Evolutionary conservation across 768 basidiomycete species (phyloP).

Genomic region (Tephrocybe sp.): DNA sequence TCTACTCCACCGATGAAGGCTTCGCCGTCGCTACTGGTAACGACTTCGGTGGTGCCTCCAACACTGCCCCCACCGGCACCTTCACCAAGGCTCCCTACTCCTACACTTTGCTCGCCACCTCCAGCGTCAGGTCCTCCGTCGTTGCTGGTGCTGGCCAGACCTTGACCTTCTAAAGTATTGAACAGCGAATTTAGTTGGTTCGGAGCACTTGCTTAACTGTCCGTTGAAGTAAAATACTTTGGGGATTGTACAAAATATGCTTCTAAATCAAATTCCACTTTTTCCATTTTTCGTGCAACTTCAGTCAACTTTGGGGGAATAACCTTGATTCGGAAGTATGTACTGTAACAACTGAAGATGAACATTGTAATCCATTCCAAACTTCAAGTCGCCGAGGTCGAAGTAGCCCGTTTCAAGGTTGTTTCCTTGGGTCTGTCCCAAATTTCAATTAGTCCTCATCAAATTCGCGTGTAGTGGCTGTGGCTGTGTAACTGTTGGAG

Average conservation of each 20-base stretch:
- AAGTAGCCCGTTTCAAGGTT: no score
- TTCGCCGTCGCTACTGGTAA: constrained; percentile 39
- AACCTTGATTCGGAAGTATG: no score
- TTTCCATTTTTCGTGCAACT: no score
- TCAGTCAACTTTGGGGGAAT: no score
- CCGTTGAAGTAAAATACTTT: neutral
- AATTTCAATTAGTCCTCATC: no score
- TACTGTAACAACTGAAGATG: no score
- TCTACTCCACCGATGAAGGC: constrained; percentile 40
- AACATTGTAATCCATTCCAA: no score
- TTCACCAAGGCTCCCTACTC: constrained; percentile 34
- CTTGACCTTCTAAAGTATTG: constrained; percentile 21
- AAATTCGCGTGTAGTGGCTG: no score
- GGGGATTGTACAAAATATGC: neutral
- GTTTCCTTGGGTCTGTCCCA: no score
- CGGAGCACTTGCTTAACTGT: neutral
- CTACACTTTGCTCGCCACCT: constrained; percentile 27
- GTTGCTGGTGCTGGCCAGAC: constrained; percentile 28
- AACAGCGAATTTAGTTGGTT: neutral
- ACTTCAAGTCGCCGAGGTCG: no score
- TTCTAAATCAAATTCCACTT: no score
- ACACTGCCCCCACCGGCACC: constrained; percentile 30
- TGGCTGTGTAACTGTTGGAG: no score
- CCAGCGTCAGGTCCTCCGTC: constrained; percentile 26
- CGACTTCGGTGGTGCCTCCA: constrained; percentile 32